Percentiles rank a stretch among this genome's conserved stretches.
These are phyloP conservation scores for Marasmius tenuissimus DNA, from an alignment of 1,284 basidiomycete genomes.

Conservation along the genomic window DNA sequence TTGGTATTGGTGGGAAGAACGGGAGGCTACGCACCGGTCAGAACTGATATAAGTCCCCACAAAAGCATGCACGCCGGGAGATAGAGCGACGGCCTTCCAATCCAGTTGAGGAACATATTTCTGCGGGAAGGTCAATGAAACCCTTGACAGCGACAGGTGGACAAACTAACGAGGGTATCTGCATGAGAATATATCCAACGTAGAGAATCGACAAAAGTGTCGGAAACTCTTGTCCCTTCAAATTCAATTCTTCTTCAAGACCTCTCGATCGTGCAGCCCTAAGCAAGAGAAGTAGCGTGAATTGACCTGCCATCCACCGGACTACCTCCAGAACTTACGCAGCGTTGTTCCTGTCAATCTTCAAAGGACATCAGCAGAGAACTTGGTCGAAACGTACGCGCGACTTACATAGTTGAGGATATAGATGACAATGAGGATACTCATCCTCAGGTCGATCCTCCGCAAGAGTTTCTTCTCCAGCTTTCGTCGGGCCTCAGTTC, in stretches of 20 bases:
- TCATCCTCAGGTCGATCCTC: conserved; percentile 25
- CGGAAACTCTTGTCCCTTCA: conserved; percentile 44
- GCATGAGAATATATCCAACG: conserved; percentile 24
- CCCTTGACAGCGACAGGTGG: neutral
- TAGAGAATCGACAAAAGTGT: conserved; percentile 10
- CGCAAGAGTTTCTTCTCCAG: conserved; percentile 23
- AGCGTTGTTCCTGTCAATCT: conserved; percentile 73
- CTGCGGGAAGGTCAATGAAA: conserved; percentile 27
- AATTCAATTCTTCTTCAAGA: conserved; percentile 61
- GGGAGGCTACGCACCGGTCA: conserved; percentile 44
- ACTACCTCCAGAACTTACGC: conserved; percentile 35
- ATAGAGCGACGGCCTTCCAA: conserved; percentile 70
- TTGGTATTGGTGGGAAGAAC: neutral
- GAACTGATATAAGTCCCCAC: conserved; percentile 64
- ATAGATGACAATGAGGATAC: conserved; percentile 52
- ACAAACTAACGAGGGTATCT: conserved; percentile 61
- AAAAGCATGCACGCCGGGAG: conserved; percentile 66
- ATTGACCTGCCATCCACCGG: neutral
- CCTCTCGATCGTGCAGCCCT: conserved; percentile 57
- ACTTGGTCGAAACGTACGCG: neutral
- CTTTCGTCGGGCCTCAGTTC: conserved; percentile 13
- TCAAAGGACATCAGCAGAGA: neutral
- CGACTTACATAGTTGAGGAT: conserved; percentile 50
- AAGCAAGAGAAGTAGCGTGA: conserved; percentile 3
- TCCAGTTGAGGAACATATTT: conserved; percentile 69